Conservation (phyloP, 2,329 filamentous ascomycete genomes). For the Fusarium irregulare region DNA sequence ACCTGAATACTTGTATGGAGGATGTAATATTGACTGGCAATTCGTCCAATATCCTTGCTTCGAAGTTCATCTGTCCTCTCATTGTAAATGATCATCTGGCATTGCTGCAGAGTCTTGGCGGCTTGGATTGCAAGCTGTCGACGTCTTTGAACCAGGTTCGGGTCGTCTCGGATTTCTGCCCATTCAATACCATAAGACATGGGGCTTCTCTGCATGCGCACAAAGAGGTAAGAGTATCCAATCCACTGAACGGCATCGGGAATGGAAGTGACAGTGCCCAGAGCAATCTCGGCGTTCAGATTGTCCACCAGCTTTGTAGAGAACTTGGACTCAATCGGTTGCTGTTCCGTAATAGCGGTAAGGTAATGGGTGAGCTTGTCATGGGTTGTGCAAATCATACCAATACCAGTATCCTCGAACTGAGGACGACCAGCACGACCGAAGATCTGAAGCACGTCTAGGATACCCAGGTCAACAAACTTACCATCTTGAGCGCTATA, state of each 20-base stretch:
- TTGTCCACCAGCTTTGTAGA: conserved; percentile 96
- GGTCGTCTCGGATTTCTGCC: conserved; percentile 89
- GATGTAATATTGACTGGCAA: conserved; percentile 97
- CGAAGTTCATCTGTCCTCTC: conserved; percentile 92
- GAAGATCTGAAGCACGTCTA: conserved; percentile 98
- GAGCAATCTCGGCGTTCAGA: conserved; percentile 90
- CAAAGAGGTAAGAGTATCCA: conserved; percentile 96
- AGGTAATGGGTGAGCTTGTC: conserved; percentile 93
- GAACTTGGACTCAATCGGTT: conserved; percentile 97
- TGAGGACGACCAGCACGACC: conserved; percentile 97
- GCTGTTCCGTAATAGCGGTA: conserved; percentile 91
- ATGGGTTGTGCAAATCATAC: conserved; percentile 97
- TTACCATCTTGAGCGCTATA: conserved; percentile 97
- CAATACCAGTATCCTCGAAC: conserved; percentile 97
- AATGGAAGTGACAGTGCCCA: conserved; percentile 95
- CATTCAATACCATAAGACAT: conserved; percentile 95
- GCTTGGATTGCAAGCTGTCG: conserved; percentile 89
- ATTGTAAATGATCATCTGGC: conserved; percentile 99
- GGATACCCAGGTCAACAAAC: conserved; percentile 94
- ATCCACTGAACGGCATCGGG: conserved; percentile 96
- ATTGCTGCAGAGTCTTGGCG: conserved; percentile 85
- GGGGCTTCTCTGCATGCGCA: conserved; percentile 93
- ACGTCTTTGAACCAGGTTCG: conserved; percentile 84
- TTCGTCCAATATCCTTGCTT: conserved; percentile 94
- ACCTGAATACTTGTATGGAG: conserved; percentile 93